Conservation (phyloP, 139 green algal genomes). For the Ettlia oleoabundans region DNA sequence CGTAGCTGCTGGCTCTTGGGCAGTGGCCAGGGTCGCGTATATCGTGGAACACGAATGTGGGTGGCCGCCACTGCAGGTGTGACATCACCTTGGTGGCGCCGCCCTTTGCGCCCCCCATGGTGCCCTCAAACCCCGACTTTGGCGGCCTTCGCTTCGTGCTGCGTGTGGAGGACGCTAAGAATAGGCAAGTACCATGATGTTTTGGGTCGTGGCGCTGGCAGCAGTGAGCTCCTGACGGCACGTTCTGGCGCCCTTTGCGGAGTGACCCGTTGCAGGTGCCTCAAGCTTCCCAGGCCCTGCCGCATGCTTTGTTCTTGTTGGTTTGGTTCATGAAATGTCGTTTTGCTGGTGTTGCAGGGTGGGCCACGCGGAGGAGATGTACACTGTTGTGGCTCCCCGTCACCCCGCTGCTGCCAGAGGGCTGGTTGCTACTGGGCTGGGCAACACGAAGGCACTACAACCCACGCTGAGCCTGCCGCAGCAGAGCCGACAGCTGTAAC, state of each 20-base stretch:
- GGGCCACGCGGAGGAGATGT: constrained; percentile 11
- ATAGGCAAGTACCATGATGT: background rate
- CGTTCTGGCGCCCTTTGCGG: too few relatives aligned
- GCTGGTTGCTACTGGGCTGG: background rate
- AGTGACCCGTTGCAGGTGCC: too few relatives aligned
- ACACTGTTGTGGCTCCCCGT: constrained; percentile 1
- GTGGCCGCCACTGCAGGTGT: too few relatives aligned
- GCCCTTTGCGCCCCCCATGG: constrained; percentile 25
- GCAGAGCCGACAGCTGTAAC: too few relatives aligned
- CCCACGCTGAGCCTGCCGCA: background rate
- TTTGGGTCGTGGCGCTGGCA: background rate
- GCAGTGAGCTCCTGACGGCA: too few relatives aligned
- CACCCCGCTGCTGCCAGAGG: background rate
- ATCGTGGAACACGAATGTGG: too few relatives aligned
- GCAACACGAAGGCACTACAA: background rate
- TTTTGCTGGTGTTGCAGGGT: background rate
- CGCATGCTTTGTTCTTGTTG: too few relatives aligned
- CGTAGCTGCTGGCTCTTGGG: too few relatives aligned
- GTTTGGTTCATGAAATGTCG: too few relatives aligned
- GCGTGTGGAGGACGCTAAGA: constrained; percentile 41
- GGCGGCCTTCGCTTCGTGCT: constrained; percentile 47
- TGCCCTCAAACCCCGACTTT: constrained; percentile 34
- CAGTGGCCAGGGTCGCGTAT: too few relatives aligned
- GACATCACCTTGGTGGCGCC: constrained; percentile 36
- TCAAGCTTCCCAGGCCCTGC: too few relatives aligned